phyloP scores from a whole-genome alignment of 2,329 filamentous ascomycete species.

The Cercospora sp. region DNA sequence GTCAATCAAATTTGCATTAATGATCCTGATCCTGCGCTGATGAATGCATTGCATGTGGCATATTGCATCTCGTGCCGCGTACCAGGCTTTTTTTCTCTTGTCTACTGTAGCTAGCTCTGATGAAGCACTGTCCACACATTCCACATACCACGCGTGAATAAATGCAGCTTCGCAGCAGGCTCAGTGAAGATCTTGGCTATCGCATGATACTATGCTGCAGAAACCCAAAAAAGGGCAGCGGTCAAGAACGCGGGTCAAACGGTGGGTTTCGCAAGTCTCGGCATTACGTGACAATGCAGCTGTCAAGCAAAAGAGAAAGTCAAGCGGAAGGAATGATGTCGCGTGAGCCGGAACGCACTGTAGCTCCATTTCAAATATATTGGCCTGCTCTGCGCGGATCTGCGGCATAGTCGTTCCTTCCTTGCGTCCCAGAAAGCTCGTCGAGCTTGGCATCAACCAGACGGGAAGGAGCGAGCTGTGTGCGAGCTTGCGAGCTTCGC shows the following conservation, averaged over 20 bases:
- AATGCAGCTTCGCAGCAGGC: too few relatives aligned
- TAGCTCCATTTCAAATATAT: not conserved
- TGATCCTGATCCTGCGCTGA: not conserved
- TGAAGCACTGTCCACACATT: too few relatives aligned
- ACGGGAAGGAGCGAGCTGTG: not conserved
- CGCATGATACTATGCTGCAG: not conserved
- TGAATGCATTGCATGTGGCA: not conserved
- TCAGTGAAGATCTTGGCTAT: not conserved
- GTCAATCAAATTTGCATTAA: not conserved
- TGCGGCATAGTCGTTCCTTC: not conserved
- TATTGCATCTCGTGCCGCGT: not conserved
- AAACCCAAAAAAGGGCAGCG: too few relatives aligned
- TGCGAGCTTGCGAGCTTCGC: not conserved
- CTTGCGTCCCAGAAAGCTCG: not conserved
- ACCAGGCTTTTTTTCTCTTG: not conserved
- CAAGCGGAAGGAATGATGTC: not conserved
- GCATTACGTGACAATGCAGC: not conserved
- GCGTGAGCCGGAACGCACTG: not conserved
- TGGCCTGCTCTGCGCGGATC: not conserved
- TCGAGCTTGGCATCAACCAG: not conserved
- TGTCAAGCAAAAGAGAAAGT: not conserved
- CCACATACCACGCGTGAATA: too few relatives aligned
- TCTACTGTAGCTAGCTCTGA: not conserved
- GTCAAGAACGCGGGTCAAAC: not conserved
- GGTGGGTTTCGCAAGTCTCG: not conserved